Base-by-base conservation (phyloP, 164 flowering plant species). In the Santalum album region DNA sequence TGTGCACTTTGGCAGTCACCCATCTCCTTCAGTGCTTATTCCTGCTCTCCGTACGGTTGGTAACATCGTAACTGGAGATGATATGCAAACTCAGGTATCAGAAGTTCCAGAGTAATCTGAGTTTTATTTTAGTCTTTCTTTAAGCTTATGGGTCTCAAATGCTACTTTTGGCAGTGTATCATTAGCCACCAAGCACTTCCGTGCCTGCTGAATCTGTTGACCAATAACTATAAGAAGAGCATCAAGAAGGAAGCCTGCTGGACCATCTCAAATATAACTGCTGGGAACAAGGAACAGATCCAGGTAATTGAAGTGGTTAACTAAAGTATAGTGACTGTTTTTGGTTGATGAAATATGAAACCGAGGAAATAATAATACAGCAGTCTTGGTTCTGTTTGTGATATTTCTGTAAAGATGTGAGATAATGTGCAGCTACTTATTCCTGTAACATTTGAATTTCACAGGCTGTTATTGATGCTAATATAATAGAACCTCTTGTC, bases 241-340 rank as follows among this genome's bases (percentile, higher is more conserved):
- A 76, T 76, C 49, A 76, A 76, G 64, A 76, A 73, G 61, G 77
- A 76, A 66, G 77, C 78, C 22, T 76, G 80, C 49, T 76, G 80
- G 80, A 73, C 80, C 35, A 73, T 76, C 42, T 76, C 80, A 6
- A 76, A 76, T 26, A 76, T 76, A 10, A 76, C 80, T 19, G 80
- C 80, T 62, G 80, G 80, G 7, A 80, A 73, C 62, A 73, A 63
- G 72, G 75, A 69, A 11, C 86, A 80, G 64, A 80, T 80, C 46
- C 80, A 77, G 78, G 85, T 77, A 52, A 54, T 1, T 25, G 11
- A 18, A 16, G 17, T 49, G 2, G 42, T 38, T 2, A 21, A 19
- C n/a, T 12, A 11, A 26, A 18, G 38, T 26, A 12, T 51, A 16
- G 42, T 10, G 7, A 16, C 42, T 14, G 16, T 38, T 38, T 11